These are phyloP conservation scores for Picea sitchensis DNA, from an alignment of 75 land plant species.

Conservation along the genomic window DNA sequence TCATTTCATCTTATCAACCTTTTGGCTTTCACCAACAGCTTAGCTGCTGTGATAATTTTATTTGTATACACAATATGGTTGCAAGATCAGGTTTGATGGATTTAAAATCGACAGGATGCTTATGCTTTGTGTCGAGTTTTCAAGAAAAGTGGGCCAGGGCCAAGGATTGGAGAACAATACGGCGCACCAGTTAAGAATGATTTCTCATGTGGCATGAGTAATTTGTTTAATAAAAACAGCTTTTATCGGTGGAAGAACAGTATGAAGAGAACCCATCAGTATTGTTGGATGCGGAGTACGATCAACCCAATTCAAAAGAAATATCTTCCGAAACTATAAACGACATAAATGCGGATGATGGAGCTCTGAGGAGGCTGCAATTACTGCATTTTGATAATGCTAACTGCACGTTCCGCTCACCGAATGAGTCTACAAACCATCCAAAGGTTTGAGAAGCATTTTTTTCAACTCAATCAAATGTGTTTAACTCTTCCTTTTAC, in stretches of 20 bases:
- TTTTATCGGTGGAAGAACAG: neutral
- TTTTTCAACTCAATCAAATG: too few species aligned
- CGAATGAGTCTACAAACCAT: neutral
- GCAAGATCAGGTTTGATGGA: neutral
- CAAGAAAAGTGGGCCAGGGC: slow-evolving; percentile 27
- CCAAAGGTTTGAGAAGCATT: neutral
- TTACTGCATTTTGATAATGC: neutral
- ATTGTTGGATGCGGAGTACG: neutral
- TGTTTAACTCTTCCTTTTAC: too few species aligned
- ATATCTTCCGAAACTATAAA: neutral
- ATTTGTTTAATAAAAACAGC: neutral
- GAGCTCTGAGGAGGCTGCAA: neutral
- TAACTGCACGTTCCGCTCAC: neutral
- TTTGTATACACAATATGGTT: neutral
- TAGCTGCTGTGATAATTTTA: too few species aligned
- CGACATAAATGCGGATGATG: neutral
- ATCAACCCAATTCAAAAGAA: neutral
- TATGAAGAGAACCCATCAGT: neutral
- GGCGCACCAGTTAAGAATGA: slow-evolving; percentile 14
- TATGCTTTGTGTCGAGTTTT: slow-evolving; percentile 27
- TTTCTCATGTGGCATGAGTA: neutral
- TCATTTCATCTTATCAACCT: too few species aligned
- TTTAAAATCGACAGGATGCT: slow-evolving; percentile 18
- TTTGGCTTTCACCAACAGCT: too few species aligned
- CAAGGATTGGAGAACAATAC: slow-evolving; percentile 20